Evolutionary conservation across 176 grass and related monocot species (phyloP).

Genomic region (Elymus sibiricus): DNA sequence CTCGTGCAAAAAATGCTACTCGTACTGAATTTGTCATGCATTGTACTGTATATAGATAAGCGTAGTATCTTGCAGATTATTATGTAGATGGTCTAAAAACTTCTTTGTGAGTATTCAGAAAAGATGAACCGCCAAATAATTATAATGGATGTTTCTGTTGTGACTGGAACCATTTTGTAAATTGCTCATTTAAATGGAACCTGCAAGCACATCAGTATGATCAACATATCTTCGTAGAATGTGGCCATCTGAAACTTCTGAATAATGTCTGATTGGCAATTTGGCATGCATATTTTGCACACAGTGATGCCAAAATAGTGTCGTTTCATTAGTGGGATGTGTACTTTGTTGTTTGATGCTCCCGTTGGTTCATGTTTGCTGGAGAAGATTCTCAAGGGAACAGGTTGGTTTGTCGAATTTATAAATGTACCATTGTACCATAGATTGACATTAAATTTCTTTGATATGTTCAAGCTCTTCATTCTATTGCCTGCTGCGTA

Average conservation of each 20-base stretch:
- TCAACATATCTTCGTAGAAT: conserved; percentile 4
- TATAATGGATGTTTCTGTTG: background rate
- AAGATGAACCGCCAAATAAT: background rate
- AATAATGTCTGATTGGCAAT: background rate
- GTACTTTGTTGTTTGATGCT: conserved; percentile 21
- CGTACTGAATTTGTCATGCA: background rate
- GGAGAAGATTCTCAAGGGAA: conserved; percentile 27
- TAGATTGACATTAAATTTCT: conserved; percentile 10
- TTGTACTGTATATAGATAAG: background rate
- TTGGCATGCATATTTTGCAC: conserved; percentile 26
- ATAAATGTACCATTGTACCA: conserved; percentile 12
- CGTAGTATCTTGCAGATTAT: conserved; percentile 5
- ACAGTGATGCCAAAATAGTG: background rate
- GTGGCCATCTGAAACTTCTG: background rate
- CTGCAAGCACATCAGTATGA: background rate
- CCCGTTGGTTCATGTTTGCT: conserved; percentile 25
- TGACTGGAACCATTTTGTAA: background rate
- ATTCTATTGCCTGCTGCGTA: conserved; percentile 8
- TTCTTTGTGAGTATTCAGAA: background rate
- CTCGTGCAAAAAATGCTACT: background rate
- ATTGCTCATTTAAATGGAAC: background rate
- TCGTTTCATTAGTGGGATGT: conserved; percentile 4
- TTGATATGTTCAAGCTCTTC: conserved; percentile 4
- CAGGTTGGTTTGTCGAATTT: conserved; percentile 12
- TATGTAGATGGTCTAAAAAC: background rate